Base-by-base conservation (phyloP, 2,329 filamentous ascomycete genomes). In the Claviceps pazoutovae region DNA sequence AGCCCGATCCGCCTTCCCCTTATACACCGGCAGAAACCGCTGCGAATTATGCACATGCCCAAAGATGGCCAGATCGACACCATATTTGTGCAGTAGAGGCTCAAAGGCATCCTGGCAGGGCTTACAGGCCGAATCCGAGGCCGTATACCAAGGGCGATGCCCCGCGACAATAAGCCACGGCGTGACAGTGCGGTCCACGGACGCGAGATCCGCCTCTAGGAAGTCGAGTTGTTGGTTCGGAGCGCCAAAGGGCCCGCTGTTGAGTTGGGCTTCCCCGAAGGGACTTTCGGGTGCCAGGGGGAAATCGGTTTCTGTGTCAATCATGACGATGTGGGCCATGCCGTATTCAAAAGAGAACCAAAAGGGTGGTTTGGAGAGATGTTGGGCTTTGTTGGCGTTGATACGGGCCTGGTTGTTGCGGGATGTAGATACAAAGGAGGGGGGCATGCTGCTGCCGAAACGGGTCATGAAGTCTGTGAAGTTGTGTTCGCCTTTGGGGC, bases 11-110 rank as follows among this genome's bases (percentile, higher is more conserved):
- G 60, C 61, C 0, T 58, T 60, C 55, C 60, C 58, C 53, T 70
- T 66, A 60, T 62, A 62, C 2, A 67, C 61, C 26, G 65, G 74
- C 59, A 66, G 54, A 56, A 78, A 76, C 1, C 78, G 71, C 64
- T 80, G 75, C 26, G 74, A 72, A 62, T 78, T 79, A 62, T 80
- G 77, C 14, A 78, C 74, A 58, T 81, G 77, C 2, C 77, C 78
- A 56, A 79, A 77, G 6, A 80, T 65, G 26, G 63, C 76, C 4
- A 80, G 61, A 55, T 81, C 78, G 19, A 81, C 77, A 30, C 75
- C 76, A 59, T 79, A 78, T 49, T 70, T 67, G 62, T 78, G 76
- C 6, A 80, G 61, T 3, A 79, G 59, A 0, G 65, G 62, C 64
- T 81, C 77, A 53, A 80, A 80, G 0, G 75, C 75, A 0, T 54